phyloP scores from a whole-genome alignment of 139 green algal genomes.

The Closterium sp. region DNA sequence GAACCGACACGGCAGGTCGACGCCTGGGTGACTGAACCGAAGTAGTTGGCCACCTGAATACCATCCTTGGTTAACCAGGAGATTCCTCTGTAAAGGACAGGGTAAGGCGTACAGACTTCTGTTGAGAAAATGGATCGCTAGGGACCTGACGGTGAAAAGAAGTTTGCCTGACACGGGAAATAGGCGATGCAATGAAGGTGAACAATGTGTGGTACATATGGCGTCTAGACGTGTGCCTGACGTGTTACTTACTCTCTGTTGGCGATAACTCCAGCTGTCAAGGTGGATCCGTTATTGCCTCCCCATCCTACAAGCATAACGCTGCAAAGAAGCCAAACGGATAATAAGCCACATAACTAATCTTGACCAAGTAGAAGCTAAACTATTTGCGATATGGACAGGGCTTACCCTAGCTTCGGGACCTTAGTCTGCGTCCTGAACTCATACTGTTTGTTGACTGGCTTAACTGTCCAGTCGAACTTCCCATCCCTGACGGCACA shows the following conservation, averaged over 20 bases:
- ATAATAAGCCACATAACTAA: not conserved
- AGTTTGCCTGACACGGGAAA: not conserved
- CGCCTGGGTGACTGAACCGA: constrained; percentile 90
- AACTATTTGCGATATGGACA: not conserved
- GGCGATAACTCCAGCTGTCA: constrained; percentile 90
- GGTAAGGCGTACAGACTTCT: not conserved
- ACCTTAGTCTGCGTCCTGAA: constrained; percentile 82
- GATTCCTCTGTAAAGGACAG: constrained; percentile 58
- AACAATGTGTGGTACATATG: too few species aligned
- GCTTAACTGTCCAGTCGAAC: constrained; percentile 71
- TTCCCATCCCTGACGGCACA: constrained; percentile 58
- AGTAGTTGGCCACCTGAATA: constrained; percentile 96
- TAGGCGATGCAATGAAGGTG: too few species aligned
- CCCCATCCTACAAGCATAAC: constrained; percentile 98
- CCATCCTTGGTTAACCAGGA: constrained; percentile 99
- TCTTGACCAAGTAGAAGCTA: not conserved
- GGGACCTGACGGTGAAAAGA: too few species aligned
- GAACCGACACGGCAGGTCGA: constrained; percentile 90
- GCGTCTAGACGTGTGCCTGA: not conserved
- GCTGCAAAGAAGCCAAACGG: constrained; percentile 58
- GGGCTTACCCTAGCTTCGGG: constrained; percentile 84
- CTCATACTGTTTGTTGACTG: constrained; percentile 69
- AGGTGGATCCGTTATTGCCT: constrained; percentile 98
- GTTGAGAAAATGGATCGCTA: too few species aligned
- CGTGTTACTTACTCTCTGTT: constrained; percentile 68